phyloP scores from a whole-genome alignment of 805 yeast genomes.

The Schizosaccharomyces japonicus region DNA sequence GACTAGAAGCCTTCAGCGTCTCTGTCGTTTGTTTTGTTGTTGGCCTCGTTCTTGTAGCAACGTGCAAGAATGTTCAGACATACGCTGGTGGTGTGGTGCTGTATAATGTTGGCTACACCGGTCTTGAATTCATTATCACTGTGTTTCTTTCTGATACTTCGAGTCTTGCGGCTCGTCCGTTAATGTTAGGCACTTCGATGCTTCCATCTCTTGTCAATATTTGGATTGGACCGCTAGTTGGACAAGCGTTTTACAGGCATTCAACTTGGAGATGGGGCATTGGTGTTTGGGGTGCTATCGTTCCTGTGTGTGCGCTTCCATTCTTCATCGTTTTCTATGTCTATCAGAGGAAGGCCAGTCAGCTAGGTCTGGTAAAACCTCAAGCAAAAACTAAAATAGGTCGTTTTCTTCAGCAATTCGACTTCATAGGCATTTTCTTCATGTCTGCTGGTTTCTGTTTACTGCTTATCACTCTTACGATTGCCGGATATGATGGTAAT shows the following conservation, averaged over 20 bases:
- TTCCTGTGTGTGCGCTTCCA: conserved; percentile 19
- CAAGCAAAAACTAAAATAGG: background rate
- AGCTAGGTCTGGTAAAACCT: conserved; percentile 11
- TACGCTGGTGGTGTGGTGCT: conserved; percentile 36
- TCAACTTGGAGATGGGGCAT: conserved; percentile 28
- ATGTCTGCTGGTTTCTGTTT: conserved; percentile 18
- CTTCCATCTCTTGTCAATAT: conserved; percentile 18
- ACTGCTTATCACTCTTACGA: conserved; percentile 19
- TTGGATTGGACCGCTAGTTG: conserved; percentile 16
- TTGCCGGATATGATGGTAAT: conserved; percentile 16
- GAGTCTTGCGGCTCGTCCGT: conserved; percentile 23
- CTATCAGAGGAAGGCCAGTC: conserved; percentile 15
- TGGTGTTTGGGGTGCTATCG: conserved; percentile 25
- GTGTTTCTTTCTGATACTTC: conserved; percentile 39
- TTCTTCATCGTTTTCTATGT: conserved; percentile 14
- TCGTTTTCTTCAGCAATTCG: background rate
- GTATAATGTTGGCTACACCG: conserved; percentile 29
- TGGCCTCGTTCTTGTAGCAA: conserved; percentile 35
- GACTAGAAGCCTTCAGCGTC: conserved; percentile 25
- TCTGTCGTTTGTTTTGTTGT: conserved; percentile 27
- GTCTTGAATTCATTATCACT: conserved; percentile 28
- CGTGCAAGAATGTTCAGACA: conserved; percentile 27
- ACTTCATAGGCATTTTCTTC: conserved; percentile 17
- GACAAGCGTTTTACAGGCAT: conserved; percentile 18
- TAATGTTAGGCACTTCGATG: conserved; percentile 15